Percentiles rank a stretch among this genome's conserved stretches.
phyloP scores from a whole-genome alignment of 164 flowering plant genomes.

The Tinospora cordifolia region DNA sequence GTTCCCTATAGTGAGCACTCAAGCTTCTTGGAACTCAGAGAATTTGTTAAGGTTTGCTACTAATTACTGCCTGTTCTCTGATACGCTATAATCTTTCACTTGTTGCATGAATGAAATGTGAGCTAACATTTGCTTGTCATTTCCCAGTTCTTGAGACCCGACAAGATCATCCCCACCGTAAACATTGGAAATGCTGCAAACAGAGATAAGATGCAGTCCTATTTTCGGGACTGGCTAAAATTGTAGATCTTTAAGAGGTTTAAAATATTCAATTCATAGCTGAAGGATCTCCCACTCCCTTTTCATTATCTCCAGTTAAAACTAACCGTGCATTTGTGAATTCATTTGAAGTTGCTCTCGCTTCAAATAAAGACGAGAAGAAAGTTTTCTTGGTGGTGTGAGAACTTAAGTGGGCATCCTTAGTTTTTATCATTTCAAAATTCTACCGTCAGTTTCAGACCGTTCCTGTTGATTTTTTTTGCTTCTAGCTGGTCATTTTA shows the following conservation, averaged over 20 bases:
- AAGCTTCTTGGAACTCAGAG: constrained; percentile 60
- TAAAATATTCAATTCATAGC: background rate
- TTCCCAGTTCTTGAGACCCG: constrained; percentile 61
- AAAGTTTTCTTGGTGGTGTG: too few relatives aligned
- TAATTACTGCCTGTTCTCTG: background rate
- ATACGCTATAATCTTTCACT: background rate
- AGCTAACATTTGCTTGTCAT: background rate
- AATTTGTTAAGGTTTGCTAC: constrained; percentile 53
- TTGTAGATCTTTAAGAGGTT: background rate
- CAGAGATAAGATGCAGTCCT: constrained; percentile 63
- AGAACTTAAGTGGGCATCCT: too few relatives aligned
- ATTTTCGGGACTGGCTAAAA: constrained; percentile 51
- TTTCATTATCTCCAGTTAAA: background rate
- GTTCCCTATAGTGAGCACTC: constrained; percentile 83
- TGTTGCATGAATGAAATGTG: background rate
- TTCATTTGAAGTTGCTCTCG: background rate
- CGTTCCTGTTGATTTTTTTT: background rate
- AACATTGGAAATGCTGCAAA: constrained; percentile 48
- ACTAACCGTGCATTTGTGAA: background rate
- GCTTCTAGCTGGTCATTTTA: background rate
- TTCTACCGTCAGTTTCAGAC: background rate
- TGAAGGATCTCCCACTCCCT: background rate
- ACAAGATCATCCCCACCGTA: constrained; percentile 69
- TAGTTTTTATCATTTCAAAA: too few relatives aligned
- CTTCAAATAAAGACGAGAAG: background rate